These are phyloP conservation scores for Fusarium virguliforme DNA, from an alignment of 2,329 filamentous ascomycete genomes.

Conservation along the genomic window DNA sequence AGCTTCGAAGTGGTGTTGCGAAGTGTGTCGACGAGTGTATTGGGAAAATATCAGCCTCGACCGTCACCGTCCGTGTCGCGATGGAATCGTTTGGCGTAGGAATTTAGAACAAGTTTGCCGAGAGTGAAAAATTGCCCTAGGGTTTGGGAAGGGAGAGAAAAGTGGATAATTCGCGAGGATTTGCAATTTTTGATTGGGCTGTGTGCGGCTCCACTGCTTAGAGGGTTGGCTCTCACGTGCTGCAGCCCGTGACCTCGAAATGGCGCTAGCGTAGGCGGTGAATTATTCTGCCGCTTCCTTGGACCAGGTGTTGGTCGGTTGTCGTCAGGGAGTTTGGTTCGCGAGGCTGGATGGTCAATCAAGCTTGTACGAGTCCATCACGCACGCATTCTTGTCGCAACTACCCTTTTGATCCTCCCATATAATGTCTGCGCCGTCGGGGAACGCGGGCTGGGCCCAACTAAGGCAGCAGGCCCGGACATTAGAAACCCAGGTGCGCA, in stretches of 20 bases:
- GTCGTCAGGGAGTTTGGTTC: constrained; percentile 49
- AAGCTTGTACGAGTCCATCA: constrained; percentile 34
- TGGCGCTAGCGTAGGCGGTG: constrained; percentile 50
- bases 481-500: constrained; percentile 87
- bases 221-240: constrained; percentile 49
- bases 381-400: constrained; percentile 30
- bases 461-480: constrained; percentile 92
- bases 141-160: constrained; percentile 53
- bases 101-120: constrained; percentile 58
- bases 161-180: constrained; percentile 42
- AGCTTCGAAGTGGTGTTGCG: constrained; percentile 60
- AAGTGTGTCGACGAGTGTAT: constrained; percentile 61
- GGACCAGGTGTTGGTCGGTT: constrained; percentile 46
- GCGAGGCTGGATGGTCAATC: constrained; percentile 31
- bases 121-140: constrained; percentile 59
- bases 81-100: constrained; percentile 53
- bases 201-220: constrained; percentile 17
- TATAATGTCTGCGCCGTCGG: constrained; percentile 66
- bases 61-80: constrained; percentile 57
- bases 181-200: constrained; percentile 56
- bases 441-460: constrained; percentile 87
- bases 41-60: constrained; percentile 56
- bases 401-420: constrained; percentile 14
- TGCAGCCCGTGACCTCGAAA: background rate
- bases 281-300: constrained; percentile 46